These are phyloP conservation scores for Digitaria exilis DNA, from an alignment of 202 grass and related monocot genomes.

Conservation along the genomic window DNA sequence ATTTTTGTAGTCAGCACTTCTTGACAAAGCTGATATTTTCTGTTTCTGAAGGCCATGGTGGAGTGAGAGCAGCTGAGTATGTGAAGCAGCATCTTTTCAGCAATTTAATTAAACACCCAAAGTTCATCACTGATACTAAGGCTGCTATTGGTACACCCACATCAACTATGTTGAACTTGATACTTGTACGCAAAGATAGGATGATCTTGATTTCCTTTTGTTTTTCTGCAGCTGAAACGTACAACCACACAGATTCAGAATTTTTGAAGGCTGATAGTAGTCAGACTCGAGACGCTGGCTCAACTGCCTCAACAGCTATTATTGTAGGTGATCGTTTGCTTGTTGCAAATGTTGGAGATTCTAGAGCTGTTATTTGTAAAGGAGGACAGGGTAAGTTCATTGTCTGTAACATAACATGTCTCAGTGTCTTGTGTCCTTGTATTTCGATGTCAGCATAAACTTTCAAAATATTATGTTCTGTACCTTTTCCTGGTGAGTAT, in stretches of 20 bases:
- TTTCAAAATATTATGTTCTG: not conserved
- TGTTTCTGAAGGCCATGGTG: conserved; percentile 82
- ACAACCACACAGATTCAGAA: conserved; percentile 87
- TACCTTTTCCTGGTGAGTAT: not conserved
- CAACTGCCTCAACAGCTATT: conserved; percentile 98
- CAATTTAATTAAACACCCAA: conserved; percentile 88
- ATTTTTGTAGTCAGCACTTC: not conserved
- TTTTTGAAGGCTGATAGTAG: conserved; percentile 89
- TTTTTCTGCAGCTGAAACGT: conserved; percentile 80
- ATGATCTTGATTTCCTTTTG: conserved; percentile 12
- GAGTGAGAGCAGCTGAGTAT: conserved; percentile 88
- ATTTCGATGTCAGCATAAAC: not conserved
- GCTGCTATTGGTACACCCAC: conserved; percentile 72
- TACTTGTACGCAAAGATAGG: not conserved
- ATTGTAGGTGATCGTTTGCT: conserved; percentile 84
- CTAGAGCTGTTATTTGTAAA: conserved; percentile 87
- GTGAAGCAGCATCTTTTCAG: conserved; percentile 88
- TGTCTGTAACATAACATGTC: not conserved
- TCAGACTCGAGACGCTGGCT: conserved; percentile 84
- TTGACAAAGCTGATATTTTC: not conserved
- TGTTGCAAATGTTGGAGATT: conserved; percentile 98
- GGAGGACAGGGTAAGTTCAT: conserved; percentile 77
- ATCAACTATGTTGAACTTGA: not conserved
- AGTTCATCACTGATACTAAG: conserved; percentile 88
- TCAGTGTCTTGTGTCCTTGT: not conserved